Evolutionary conservation across 2,329 filamentous ascomycete species (phyloP), one percentile per base, ranked within the genome.

Genomic region (Sclerotinia subarctica): DNA sequence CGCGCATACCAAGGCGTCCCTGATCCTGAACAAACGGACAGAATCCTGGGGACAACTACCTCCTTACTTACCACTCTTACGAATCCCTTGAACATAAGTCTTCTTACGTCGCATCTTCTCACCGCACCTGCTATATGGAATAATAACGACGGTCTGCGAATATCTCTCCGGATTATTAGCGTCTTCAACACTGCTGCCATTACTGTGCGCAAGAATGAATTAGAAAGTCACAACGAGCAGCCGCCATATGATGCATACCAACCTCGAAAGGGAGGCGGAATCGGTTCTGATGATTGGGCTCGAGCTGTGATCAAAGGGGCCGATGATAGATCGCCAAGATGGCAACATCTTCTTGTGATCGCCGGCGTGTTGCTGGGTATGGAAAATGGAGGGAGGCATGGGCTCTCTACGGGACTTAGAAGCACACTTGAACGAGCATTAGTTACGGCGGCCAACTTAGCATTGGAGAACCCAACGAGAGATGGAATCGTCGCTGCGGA

Each of bases 271-370:
- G 74, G 86, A 85, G 56, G 83, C 82, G 73, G 89, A 82, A 78
- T 85, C 83, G 75, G 69, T 6, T 73, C 74, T 64, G 78, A 78
- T 72, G 78, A 79, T 59, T 80, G 79, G 79, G 74, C 78, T 29
- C 77, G 73, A 68, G 78, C 78, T 51, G 77, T 80, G n/a, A 70
- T 80, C 15, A 77, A 76, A 64, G 79, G 79, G 13, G 74, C 78
- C 8, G 79, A 80, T 72, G 78, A 79, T 13, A 89, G 87, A 84
- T 85, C 87, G 73, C 87, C 78, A 86, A 80, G 88, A 77, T 91
- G 89, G 88, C 85, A 88, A 74, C 90, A 92, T 79, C 73, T 88
- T 29, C 79, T 91, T 17, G 80, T 89, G 0, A 82, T 92, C 3
- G 86, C 84, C 0, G 89, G 89, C 47, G 76, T 91, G 65, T 80